Evolutionary conservation across 306 rosid genomes (phyloP), one percentile per base, ranked within the genome.

Genomic region (Sphenostylis stenocarpa): DNA sequence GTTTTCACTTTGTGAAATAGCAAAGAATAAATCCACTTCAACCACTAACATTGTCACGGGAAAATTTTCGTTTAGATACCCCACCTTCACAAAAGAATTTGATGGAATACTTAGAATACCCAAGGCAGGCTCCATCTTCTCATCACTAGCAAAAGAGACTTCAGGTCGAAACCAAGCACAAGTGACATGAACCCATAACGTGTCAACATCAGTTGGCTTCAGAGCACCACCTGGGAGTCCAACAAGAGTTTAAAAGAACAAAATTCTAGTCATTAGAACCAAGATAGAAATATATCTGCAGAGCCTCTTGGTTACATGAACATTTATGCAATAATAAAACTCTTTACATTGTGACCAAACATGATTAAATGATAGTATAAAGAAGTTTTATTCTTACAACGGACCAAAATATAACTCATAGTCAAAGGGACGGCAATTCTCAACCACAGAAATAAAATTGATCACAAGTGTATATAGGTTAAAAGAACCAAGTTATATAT

Each of bases 141-240:
- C 96, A 82, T 92, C 99, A 83, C 93, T 96, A 28, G 98, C 94
- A 70, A 96, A 96, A 49, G 98, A 86, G 65, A 96, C 99, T 90
- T 96, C 98, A 36, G 99, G 99, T 56, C 91, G 88, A 81, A 96
- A 96, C 99, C 99, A 96, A 86, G 99, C 99, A 76, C 99, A 96
- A 7, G 99, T 96, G 63, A 96, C 92, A 83, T 96, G 99, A 61
- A 96, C 98, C 99, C 99, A 96, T 83, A 96, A 83, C 39, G 96
- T 82, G 82, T 90, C 91, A 53, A 93, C 85, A 87, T 96, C 99
- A 1, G 99, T 93, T 31, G 99, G 99, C 88, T 96, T 96, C 80
- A 96, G 73, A 51, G 99, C 99, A 83, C 99, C 99, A 24, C 99
- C 99, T 96, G 82, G n/a, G 57, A 72, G 36, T 38, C n/a, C 45